Conservation (phyloP, 352 stramenopile genomes). For the Phytophthora sojae region DNA sequence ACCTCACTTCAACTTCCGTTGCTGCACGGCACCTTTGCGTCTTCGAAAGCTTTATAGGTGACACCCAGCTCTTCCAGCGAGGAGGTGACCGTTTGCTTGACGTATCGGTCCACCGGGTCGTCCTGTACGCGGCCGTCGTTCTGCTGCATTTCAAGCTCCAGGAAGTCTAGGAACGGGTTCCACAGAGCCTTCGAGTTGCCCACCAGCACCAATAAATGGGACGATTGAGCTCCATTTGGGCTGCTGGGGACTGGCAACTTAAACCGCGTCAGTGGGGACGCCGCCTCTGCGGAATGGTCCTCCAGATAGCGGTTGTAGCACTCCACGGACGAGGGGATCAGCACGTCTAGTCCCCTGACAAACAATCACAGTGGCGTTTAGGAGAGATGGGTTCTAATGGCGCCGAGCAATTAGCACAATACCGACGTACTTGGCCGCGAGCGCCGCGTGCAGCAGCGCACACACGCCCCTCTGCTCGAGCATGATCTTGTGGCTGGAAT, state of each 20-base stretch:
- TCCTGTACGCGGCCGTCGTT: conserved; percentile 38
- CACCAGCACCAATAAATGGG: conserved; percentile 72
- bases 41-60: conserved; percentile 17
- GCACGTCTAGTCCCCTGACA: conserved; percentile 65
- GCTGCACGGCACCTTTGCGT: conserved; percentile 33
- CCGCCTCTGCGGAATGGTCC: conserved; percentile 33
- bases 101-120: conserved; percentile 68
- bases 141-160: conserved; percentile 40
- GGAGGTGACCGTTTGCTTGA: conserved; percentile 48
- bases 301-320: conserved; percentile 71
- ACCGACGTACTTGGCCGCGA: conserved; percentile 27
- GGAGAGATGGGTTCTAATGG: too few species aligned
- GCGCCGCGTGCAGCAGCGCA: conserved; percentile 22
- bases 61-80: conserved; percentile 35
- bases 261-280: conserved; percentile 49
- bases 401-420: neutral
- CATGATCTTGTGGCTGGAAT: conserved; percentile 13
- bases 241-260: conserved; percentile 41
- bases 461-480: conserved; percentile 26
- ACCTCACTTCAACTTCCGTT: neutral
- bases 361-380: neutral
- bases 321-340: conserved; percentile 72
- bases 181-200: conserved; percentile 72
- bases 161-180: conserved; percentile 56
- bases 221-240: conserved; percentile 20